Evolutionary conservation across 2,329 filamentous ascomycete genomes (phyloP).

Genomic region (Hymenoscyphus linearis): DNA sequence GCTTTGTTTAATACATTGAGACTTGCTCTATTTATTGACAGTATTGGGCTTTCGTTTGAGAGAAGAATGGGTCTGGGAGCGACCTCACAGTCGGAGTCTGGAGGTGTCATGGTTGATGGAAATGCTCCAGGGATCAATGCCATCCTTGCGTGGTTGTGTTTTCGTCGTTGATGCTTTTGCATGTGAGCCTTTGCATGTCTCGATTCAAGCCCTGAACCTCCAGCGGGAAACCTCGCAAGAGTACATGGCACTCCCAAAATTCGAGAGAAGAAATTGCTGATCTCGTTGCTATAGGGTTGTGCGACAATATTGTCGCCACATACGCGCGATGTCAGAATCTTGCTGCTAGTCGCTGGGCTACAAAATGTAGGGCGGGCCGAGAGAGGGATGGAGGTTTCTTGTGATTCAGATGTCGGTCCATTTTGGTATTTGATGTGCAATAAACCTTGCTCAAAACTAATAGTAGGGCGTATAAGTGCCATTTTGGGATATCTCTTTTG

Average conservation of each 20-base stretch:
- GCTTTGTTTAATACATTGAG: conserved; percentile 70
- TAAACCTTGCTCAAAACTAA: conserved; percentile 65
- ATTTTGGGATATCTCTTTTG: conserved; percentile 87
- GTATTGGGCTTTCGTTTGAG: conserved; percentile 90
- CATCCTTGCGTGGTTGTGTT: conserved; percentile 10
- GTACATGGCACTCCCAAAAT: conserved; percentile 74
- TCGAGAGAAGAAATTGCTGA: conserved; percentile 73
- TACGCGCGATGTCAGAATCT: conserved; percentile 56
- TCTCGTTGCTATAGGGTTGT: conserved; percentile 60
- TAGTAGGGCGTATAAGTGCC: conserved; percentile 70
- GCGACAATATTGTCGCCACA: conserved; percentile 76
- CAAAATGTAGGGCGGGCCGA: conserved; percentile 61
- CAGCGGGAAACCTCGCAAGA: conserved; percentile 75
- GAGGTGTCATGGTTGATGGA: conserved; percentile 49
- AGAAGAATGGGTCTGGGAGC: conserved; percentile 59
- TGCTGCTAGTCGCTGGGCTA: conserved; percentile 35
- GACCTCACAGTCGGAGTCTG: conserved; percentile 51
- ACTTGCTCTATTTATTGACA: conserved; percentile 76
- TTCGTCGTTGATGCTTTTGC: conserved; percentile 47
- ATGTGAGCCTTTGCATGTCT: conserved; percentile 70
- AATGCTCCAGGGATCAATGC: conserved; percentile 48
- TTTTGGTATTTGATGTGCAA: conserved; percentile 55
- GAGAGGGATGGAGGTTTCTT: conserved; percentile 53
- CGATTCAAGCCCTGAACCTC: conserved; percentile 51
- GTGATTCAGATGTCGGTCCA: conserved; percentile 20